A percentile compares a stretch with the other conserved stretches of the same genome.
phyloP scores from a whole-genome alignment of 2,329 filamentous ascomycete species.

The Incumbomyces delicatus region DNA sequence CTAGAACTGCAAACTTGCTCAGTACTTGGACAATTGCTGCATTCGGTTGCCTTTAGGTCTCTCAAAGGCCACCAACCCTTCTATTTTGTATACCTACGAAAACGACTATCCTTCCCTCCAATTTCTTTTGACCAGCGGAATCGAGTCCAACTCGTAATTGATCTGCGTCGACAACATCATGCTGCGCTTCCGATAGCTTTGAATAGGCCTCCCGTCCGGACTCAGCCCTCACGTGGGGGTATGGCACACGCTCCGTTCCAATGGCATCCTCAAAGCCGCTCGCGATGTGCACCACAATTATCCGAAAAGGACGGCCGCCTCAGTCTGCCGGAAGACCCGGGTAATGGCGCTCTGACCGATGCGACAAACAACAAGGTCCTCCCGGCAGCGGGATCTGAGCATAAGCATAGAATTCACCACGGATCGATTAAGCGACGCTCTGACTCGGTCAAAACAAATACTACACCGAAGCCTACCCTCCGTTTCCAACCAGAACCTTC shows the following conservation, averaged over 20 bases:
- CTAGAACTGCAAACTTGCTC: too few species aligned
- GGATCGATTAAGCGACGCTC: slow-evolving; percentile 2
- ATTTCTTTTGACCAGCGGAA: too few species aligned
- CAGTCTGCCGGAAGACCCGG: background rate
- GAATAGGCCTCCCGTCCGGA: background rate
- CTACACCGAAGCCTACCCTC: background rate
- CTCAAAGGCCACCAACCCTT: too few species aligned
- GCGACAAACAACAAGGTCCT: background rate
- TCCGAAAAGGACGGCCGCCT: slow-evolving; percentile 11
- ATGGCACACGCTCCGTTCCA: slow-evolving; percentile 17
- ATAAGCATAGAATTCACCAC: slow-evolving; percentile 2
- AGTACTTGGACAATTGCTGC: too few species aligned
- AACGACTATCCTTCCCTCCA: too few species aligned
- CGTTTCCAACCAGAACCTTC: slow-evolving; percentile 1
- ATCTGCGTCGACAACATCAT: background rate
- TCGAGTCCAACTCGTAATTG: too few species aligned
- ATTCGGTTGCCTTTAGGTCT: too few species aligned
- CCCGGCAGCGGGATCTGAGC: background rate
- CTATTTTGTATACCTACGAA: too few species aligned
- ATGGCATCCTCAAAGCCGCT: slow-evolving; percentile 13
- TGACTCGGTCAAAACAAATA: slow-evolving; percentile 5
- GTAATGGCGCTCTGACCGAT: background rate
- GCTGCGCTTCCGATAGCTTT: background rate
- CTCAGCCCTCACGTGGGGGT: background rate
- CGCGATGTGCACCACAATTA: background rate